Evolutionary conservation across 768 basidiomycete genomes (phyloP), one percentile per base, ranked within the genome.

Genomic region (Kwoniella sp.): DNA sequence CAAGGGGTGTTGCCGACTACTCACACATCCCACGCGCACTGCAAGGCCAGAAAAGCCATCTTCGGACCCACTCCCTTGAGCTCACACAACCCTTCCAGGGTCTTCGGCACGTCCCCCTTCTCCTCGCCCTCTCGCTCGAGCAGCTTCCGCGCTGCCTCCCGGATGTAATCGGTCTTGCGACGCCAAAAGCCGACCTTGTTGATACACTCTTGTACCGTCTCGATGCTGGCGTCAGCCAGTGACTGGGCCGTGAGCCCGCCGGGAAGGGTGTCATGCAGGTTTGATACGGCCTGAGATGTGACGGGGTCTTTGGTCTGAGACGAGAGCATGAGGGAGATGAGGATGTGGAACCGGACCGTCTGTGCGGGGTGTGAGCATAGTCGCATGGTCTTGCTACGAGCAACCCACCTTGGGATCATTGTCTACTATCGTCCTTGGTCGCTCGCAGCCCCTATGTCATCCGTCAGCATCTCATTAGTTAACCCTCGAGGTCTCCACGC

Each of bases 221-320:
- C 62, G 2, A 83, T 81, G 5, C 84, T 79, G 2, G 88, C 85
- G 0, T 77, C 75, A 29, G 88, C 75, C 19, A 96, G 69, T 0
- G 79, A 82, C n/a, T 84, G 80, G 1, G 92, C 77, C 1, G 84
- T 84, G 20, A 99, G 71, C n/a, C 81, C 84, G 0, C 88, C 89
- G 1, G 88, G 87, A 3, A 99, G 71, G 0, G 83, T 81, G 1
- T 70, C 67, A 15, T 89, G 84, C 2, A 96, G 79, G 54, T 85
- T 87, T 2, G 76, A 69, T 1, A 92, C 81, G 0, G 92, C 92
- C 0, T 84, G 81, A 49, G 87, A 82, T 0, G 87, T 89, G 15
- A 90, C 85, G 62, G 88, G 83, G 68, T 93, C 91, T 56, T 92
- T 96, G 3, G 93, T 96, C 71, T 98, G 93, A 1, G 89, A 89